Evolutionary conservation across 257 asterid species (phyloP).

Genomic region (Coffea canephora): DNA sequence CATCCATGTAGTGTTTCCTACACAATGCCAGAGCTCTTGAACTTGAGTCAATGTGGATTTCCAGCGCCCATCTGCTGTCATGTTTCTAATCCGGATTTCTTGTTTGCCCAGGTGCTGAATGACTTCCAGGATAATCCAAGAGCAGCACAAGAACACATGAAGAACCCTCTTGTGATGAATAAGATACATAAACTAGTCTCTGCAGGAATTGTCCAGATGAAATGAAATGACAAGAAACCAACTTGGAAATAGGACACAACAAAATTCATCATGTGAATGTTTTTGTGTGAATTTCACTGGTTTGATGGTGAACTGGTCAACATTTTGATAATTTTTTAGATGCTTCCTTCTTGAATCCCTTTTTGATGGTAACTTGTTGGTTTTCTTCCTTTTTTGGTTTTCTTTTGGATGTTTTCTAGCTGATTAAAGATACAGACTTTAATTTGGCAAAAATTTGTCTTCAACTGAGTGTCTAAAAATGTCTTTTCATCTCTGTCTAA

Average conservation of each 20-base stretch:
- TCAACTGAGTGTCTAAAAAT: not conserved
- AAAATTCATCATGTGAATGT: not conserved
- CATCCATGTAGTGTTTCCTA: not conserved
- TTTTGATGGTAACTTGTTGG: not conserved
- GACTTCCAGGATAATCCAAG: slow-evolving; percentile 85
- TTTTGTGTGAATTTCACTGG: not conserved
- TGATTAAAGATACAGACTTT: not conserved
- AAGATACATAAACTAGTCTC: slow-evolving; percentile 84
- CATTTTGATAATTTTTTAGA: not conserved
- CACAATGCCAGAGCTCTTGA: not conserved
- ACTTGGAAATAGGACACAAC: not conserved
- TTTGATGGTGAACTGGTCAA: not conserved
- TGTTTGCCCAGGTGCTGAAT: slow-evolving; percentile 45
- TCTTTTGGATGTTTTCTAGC: not conserved
- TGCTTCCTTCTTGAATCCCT: not conserved
- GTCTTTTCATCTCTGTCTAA: not conserved
- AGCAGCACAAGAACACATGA: slow-evolving; percentile 80
- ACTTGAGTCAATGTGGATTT: no score
- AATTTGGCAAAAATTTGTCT: not conserved
- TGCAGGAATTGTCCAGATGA: slow-evolving; percentile 86
- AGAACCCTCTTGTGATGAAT: slow-evolving; percentile 85
- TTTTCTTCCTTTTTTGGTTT: not conserved
- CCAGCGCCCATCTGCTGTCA: no score
- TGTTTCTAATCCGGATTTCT: not conserved
- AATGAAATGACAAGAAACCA: slow-evolving; percentile 16